Base-by-base conservation (phyloP, 129 eudicot genomes). In the Rutidosis leptorrhynchoides region DNA sequence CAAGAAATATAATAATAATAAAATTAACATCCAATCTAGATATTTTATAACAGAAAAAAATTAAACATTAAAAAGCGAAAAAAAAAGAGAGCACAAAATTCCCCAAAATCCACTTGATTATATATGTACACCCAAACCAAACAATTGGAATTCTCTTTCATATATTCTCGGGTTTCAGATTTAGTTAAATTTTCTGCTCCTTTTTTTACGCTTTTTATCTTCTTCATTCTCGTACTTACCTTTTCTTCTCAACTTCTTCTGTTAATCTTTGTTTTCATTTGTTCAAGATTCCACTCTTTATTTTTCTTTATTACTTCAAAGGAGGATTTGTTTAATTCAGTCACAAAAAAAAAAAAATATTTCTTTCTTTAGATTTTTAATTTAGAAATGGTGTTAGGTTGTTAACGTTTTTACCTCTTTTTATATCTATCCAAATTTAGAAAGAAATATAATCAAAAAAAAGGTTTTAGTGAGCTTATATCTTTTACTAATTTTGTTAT, bases 181-280 rank as follows among this genome's bases (percentile, higher is more conserved):
- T 54, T 15, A 16, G 35, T 30, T 30, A 35, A 35, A 8, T 35
- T 35, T 40, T 15, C 46, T 40, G 46, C 46, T 43, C 27, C 33
- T 40, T 45, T 65, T 55, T 73, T 67, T 67, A 58, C 69, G 69
- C 74, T 33, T 68, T 12, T 12, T 4, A n/a, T 75, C 74, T 67
- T 49, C 79, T 58, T 55, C 28, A 21, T 67, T 74, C 73, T 75
- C 79, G 74, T 75, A 75, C 74, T 19, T 74, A 57, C 23, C 67
- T 16, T 73, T 64, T 51, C 54, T 73, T 54, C 70, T 12, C 27
- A 14, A 21, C 37, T 53, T 64, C 33, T 30, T 22, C 32, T 56
- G 28, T 17, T 62, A 75, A 68, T 68, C 75, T 68, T 75, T 49
- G 58, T 37, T 64, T 7, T 2, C 28, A 29, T 48, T 59, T 17